These are phyloP conservation scores for Carpinus viminea DNA, from an alignment of 306 rosid genomes.

Conservation along the genomic window DNA sequence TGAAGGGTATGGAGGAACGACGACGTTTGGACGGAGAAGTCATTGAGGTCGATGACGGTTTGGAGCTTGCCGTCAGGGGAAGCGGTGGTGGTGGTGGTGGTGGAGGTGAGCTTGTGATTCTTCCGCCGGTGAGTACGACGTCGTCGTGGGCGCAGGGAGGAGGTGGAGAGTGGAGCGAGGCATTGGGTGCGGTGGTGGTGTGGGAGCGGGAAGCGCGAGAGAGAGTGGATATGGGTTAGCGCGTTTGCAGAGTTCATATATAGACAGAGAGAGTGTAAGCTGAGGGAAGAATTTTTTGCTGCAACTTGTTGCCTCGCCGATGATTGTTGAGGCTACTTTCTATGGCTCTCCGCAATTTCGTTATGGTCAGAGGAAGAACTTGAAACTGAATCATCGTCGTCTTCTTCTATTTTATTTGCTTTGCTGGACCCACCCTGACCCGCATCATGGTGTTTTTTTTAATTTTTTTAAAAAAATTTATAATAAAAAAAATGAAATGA, in stretches of 20 bases:
- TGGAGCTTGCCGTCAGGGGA: constrained; percentile 43
- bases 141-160: constrained; percentile 55
- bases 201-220: neutral
- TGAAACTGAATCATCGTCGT: too few species aligned
- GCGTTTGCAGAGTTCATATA: neutral
- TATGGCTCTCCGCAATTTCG: neutral
- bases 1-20: constrained; percentile 36
- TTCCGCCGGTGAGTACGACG: constrained; percentile 44
- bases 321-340: neutral
- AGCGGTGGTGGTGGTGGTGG: constrained; percentile 23
- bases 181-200: neutral
- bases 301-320: neutral
- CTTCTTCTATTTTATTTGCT: too few species aligned
- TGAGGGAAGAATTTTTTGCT: neutral
- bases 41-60: constrained; percentile 62
- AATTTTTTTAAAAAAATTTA: too few species aligned
- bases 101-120: constrained; percentile 24
- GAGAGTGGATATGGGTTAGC: constrained; percentile 4
- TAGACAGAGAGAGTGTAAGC: neutral
- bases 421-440: too few species aligned
- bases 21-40: constrained; percentile 30
- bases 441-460: too few species aligned
- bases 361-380: too few species aligned
- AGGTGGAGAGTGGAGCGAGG: constrained; percentile 28
- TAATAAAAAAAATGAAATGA: too few species aligned